Evolutionary conservation across 768 basidiomycete genomes (phyloP).

Genomic region (Termitomyces sp.): DNA sequence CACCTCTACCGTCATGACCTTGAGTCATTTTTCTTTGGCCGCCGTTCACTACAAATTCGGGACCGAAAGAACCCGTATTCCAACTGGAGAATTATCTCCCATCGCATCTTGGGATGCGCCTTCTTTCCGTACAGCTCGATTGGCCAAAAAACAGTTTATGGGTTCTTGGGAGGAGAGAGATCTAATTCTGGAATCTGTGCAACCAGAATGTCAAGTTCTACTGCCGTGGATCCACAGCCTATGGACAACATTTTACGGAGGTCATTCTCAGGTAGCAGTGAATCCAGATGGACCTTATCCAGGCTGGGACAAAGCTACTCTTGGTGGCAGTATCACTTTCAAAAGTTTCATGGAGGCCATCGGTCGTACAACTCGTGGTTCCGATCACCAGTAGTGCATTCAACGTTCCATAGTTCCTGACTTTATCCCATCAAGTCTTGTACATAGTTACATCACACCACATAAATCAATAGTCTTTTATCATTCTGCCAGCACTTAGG

Average conservation of each 20-base stretch:
- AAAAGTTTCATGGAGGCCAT: background rate
- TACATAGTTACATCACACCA: too few species aligned
- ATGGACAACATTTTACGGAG: background rate
- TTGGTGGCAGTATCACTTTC: background rate
- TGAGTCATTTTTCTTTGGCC: slow-evolving; percentile 24
- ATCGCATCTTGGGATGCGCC: background rate
- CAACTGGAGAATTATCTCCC: background rate
- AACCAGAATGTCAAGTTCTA: background rate
- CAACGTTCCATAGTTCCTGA: too few species aligned
- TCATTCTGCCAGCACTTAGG: too few species aligned
- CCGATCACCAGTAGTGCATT: too few species aligned
- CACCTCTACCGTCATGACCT: slow-evolving; percentile 18
- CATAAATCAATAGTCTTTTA: too few species aligned
- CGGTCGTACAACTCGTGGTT: too few species aligned
- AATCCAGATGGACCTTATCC: too few species aligned
- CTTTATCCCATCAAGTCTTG: too few species aligned
- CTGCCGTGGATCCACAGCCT: background rate
- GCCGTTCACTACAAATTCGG: slow-evolving; percentile 17
- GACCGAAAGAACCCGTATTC: background rate
- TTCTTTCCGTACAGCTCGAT: background rate
- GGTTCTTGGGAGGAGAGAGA: background rate
- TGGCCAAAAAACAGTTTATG: background rate
- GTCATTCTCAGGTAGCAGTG: background rate
- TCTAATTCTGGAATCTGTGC: background rate
- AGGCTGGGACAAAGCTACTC: background rate